Percentiles rank a stretch among this genome's conserved stretches.
phyloP scores from a whole-genome alignment of 1,284 basidiomycete species.

The Apiotrichum porosum region DNA sequence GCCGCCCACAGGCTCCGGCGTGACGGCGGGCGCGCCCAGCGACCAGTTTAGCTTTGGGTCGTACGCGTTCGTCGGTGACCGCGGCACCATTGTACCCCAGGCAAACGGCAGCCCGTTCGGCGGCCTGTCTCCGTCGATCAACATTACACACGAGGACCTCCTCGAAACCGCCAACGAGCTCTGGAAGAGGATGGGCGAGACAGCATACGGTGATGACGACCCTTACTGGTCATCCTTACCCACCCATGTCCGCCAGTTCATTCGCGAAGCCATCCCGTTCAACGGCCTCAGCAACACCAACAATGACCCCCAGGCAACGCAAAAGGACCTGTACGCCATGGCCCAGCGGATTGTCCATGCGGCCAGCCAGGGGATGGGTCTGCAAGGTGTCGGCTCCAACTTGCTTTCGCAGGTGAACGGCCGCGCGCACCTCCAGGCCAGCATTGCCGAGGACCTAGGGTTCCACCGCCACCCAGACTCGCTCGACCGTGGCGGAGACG shows the following conservation, averaged over 20 bases:
- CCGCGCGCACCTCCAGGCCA: constrained; percentile 28
- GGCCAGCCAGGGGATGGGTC: constrained; percentile 54
- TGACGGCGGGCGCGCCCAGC: background rate
- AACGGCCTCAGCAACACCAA: constrained; percentile 26
- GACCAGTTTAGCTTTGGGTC: constrained; percentile 19
- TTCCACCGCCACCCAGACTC: constrained; percentile 52
- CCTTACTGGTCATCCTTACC: constrained; percentile 58
- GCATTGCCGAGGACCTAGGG: constrained; percentile 52
- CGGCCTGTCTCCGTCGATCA: constrained; percentile 30
- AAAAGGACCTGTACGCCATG: constrained; percentile 59
- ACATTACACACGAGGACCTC: constrained; percentile 48
- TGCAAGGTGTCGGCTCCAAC: constrained; percentile 41
- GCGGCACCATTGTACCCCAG: constrained; percentile 3
- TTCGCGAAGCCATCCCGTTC: constrained; percentile 56
- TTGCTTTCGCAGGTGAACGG: constrained; percentile 32
- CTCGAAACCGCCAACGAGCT: constrained; percentile 49
- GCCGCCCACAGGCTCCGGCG: background rate
- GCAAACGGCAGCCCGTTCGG: constrained; percentile 30
- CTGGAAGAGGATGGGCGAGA: constrained; percentile 49
- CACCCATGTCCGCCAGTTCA: constrained; percentile 56
- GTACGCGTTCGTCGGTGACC: constrained; percentile 16
- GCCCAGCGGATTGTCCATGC: constrained; percentile 60
- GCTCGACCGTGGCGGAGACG: constrained; percentile 32
- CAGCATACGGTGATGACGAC: constrained; percentile 52
- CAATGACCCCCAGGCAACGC: constrained; percentile 33